Evolutionary conservation across 257 asterid species (phyloP).

Genomic region (Solanum sejunctum): DNA sequence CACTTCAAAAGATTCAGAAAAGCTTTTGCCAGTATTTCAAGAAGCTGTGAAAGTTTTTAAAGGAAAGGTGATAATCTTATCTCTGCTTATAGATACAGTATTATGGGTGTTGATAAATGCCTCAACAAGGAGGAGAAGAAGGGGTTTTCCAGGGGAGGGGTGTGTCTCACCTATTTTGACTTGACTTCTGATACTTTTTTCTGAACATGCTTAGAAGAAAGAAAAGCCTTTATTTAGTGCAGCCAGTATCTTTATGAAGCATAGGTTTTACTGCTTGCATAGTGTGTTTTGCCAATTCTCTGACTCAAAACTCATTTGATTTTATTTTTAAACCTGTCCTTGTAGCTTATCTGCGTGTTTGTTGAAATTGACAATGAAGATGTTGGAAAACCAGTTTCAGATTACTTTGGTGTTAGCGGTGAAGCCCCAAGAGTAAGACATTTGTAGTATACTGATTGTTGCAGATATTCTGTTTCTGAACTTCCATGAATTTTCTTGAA

Average conservation of each 20-base stretch:
- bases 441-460: background rate
- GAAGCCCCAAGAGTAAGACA: constrained; percentile 48
- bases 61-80: constrained; percentile 57
- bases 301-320: background rate
- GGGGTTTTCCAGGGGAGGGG: background rate
- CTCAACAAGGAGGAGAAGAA: background rate
- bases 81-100: background rate
- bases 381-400: constrained; percentile 71
- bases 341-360: constrained; percentile 63
- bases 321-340: background rate
- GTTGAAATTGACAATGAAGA: constrained; percentile 77
- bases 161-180: background rate
- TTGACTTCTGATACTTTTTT: background rate
- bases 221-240: background rate
- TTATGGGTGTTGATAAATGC: background rate
- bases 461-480: background rate
- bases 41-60: constrained; percentile 84
- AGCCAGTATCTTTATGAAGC: background rate
- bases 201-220: background rate
- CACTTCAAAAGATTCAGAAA: constrained; percentile 49
- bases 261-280: background rate
- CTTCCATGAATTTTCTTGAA: background rate
- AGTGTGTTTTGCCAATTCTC: background rate
- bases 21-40: constrained; percentile 42
- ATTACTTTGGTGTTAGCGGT: constrained; percentile 66